Evolutionary conservation across 2,329 filamentous ascomycete genomes (phyloP).

Genomic region (Neoarthrinium moseri): DNA sequence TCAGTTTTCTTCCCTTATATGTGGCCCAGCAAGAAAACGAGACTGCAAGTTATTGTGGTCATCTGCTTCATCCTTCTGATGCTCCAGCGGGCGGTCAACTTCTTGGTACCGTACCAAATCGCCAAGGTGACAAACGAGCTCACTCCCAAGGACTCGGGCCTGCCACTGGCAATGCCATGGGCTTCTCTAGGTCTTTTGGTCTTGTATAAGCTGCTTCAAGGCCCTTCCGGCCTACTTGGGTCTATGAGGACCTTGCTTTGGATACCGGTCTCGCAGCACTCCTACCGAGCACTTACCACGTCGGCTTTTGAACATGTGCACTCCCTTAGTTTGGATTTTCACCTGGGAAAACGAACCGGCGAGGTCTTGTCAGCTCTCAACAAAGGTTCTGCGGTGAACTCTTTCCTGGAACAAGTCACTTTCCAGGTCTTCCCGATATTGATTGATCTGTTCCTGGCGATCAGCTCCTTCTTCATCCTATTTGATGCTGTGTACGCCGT

Average conservation of each 20-base stretch:
- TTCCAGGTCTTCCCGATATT: constrained; percentile 96
- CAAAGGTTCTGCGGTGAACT: constrained; percentile 95
- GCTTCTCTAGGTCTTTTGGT: constrained; percentile 73
- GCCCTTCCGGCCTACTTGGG: constrained; percentile 82
- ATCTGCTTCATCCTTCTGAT: constrained; percentile 80
- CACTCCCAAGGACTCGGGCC: constrained; percentile 44
- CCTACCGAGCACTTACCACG: constrained; percentile 89
- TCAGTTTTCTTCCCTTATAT: constrained; percentile 94
- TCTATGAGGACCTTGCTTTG: constrained; percentile 81
- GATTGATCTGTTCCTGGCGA: constrained; percentile 81
- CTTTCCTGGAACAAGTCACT: constrained; percentile 92
- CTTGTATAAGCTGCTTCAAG: constrained; percentile 77
- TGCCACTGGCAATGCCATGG: constrained; percentile 63
- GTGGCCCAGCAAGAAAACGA: constrained; percentile 80
- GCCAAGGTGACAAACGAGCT: constrained; percentile 77
- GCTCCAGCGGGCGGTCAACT: constrained; percentile 79
- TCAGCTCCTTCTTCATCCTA: constrained; percentile 72
- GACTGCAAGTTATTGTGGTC: constrained; percentile 75
- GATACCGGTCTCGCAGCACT: constrained; percentile 97
- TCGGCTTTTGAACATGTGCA: constrained; percentile 98
- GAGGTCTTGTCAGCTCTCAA: constrained; percentile 94
- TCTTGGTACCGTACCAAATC: constrained; percentile 80
- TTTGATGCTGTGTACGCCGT: constrained; percentile 91
- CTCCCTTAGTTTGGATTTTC: constrained; percentile 90
- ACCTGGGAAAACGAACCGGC: constrained; percentile 92